phyloP scores from a whole-genome alignment of 441 rosid genomes.

The Populus tomentosa region DNA sequence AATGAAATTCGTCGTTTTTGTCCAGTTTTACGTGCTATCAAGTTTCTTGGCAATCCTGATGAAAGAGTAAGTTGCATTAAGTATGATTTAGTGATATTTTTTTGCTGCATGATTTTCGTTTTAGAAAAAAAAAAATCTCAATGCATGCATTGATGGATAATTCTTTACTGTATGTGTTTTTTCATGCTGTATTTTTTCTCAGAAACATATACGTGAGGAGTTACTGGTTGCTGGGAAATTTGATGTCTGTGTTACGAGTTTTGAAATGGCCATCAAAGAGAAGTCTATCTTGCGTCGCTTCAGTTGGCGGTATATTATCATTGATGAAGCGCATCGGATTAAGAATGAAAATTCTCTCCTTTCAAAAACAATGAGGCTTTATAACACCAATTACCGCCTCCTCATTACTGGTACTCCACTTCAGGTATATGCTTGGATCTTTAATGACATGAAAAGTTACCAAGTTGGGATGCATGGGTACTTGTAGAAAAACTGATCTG shows the following conservation, averaged over 20 bases:
- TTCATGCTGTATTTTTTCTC: slow-evolving; percentile 13
- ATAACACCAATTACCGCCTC: slow-evolving; percentile 89
- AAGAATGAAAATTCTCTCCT: slow-evolving; percentile 97
- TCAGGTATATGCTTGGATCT: slow-evolving; percentile 58
- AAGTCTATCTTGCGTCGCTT: slow-evolving; percentile 85
- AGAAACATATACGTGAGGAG: slow-evolving; percentile 92
- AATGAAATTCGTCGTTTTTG: slow-evolving; percentile 97
- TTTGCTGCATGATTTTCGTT: background rate
- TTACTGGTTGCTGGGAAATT: slow-evolving; percentile 95
- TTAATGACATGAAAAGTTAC: background rate
- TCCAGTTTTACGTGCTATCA: slow-evolving; percentile 81
- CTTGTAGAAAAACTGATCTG: too few species aligned
- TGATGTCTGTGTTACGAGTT: slow-evolving; percentile 97
- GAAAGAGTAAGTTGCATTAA: slow-evolving; percentile 66
- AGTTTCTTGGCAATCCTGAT: slow-evolving; percentile 98
- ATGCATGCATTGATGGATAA: background rate
- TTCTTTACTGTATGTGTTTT: background rate
- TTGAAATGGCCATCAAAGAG: slow-evolving; percentile 99
- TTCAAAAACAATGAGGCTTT: slow-evolving; percentile 96
- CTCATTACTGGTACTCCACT: slow-evolving; percentile 99
- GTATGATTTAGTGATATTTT: slow-evolving; percentile 5
- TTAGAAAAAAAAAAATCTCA: too few species aligned
- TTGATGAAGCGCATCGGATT: slow-evolving; percentile 98
- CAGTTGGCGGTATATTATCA: slow-evolving; percentile 99
- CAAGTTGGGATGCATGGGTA: background rate